Evolutionary conservation across 495 filamentous ascomycete species (phyloP).

Genomic region (Aspergillus carlsbadensis): DNA sequence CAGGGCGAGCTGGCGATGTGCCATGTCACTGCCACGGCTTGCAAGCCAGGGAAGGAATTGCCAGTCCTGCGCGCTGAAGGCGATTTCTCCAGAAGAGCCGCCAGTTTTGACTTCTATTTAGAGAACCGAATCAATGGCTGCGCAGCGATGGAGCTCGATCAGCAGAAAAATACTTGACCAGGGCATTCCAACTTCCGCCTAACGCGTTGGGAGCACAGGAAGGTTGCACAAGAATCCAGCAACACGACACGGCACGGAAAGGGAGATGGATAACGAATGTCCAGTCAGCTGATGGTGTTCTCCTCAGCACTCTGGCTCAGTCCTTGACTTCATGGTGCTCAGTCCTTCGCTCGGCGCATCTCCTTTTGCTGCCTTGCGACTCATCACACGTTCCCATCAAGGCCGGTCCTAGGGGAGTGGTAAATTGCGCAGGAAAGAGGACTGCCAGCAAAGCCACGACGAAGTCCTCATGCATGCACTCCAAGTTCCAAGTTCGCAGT

Average conservation of each 20-base stretch:
- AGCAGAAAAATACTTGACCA: background rate
- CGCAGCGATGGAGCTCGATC: background rate
- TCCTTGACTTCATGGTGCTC: background rate
- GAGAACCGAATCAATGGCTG: too few species aligned
- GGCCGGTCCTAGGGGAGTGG: background rate
- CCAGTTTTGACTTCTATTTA: background rate
- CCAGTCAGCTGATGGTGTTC: background rate
- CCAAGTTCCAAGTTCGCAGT: background rate
- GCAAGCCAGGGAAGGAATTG: background rate
- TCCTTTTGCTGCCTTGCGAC: background rate
- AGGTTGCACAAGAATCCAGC: conserved; percentile 11
- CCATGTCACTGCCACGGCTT: conserved; percentile 6
- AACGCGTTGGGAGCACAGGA: background rate
- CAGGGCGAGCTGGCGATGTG: background rate
- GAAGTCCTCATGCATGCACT: background rate
- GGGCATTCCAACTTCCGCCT: background rate
- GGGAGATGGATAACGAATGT: background rate
- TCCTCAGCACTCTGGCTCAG: background rate
- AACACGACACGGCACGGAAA: background rate
- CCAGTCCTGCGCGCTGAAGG: background rate
- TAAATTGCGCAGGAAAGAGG: background rate
- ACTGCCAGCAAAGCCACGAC: background rate
- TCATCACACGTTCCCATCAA: background rate
- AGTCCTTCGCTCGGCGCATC: background rate
- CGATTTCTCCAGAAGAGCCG: background rate